Conservation (phyloP, 768 basidiomycete species). For the Amanita rubescens region DNA sequence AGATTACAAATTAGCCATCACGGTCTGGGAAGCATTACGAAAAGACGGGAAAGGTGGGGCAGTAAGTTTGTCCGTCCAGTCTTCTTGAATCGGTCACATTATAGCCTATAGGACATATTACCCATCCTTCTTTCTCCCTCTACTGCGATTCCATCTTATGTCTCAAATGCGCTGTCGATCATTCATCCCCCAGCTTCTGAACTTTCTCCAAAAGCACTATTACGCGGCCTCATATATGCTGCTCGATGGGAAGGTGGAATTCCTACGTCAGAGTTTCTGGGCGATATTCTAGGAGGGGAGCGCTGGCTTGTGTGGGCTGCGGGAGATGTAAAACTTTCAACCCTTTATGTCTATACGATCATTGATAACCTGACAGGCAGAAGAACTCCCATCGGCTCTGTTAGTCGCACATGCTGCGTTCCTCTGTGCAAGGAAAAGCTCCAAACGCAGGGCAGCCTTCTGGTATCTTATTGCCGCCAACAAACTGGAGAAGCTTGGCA, state of each 20-base stretch:
- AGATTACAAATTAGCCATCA: slow-evolving; percentile 77
- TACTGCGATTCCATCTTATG: slow-evolving; percentile 51
- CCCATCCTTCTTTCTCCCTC: slow-evolving; percentile 67
- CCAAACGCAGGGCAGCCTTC: slow-evolving; percentile 59
- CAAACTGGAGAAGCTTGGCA: slow-evolving; percentile 75
- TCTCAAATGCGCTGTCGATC: slow-evolving; percentile 47
- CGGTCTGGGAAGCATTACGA: slow-evolving; percentile 79
- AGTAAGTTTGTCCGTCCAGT: slow-evolving; percentile 41
- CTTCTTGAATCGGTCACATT: background rate
- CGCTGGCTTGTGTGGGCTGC: slow-evolving; percentile 85
- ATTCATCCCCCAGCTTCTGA: slow-evolving; percentile 40
- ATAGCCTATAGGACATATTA: slow-evolving; percentile 61
- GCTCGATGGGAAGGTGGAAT: slow-evolving; percentile 76
- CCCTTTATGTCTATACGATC: background rate
- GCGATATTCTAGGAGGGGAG: slow-evolving; percentile 60
- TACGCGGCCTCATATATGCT: slow-evolving; percentile 61
- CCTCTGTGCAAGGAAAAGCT: slow-evolving; percentile 50
- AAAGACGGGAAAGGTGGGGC: slow-evolving; percentile 87
- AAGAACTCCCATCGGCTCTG: slow-evolving; percentile 77
- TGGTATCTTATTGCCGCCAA: slow-evolving; percentile 78
- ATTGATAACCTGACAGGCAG: slow-evolving; percentile 44
- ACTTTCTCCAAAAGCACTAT: slow-evolving; percentile 52
- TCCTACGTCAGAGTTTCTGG: slow-evolving; percentile 47
- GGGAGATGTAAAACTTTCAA: slow-evolving; percentile 51
- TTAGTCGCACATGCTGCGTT: slow-evolving; percentile 75